A percentile compares a stretch with the other conserved stretches of the same genome.
Evolutionary conservation across 495 filamentous ascomycete species (phyloP).

Genomic region (Xylaria castorea): DNA sequence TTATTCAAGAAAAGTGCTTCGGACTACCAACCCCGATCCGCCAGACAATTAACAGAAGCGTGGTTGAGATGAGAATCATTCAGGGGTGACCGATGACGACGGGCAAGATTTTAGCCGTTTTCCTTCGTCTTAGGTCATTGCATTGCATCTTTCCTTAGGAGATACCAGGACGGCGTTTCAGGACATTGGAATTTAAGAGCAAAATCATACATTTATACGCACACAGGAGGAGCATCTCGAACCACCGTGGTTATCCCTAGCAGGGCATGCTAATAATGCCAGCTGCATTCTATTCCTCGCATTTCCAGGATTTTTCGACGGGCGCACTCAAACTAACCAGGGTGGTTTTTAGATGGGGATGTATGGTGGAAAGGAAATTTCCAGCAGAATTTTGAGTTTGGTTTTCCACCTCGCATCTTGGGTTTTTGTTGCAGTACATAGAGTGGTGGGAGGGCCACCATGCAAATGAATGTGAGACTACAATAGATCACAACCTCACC

Average conservation of each 20-base stretch:
- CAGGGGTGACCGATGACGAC: constrained; percentile 27
- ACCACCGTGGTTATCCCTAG: not conserved
- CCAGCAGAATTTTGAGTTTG: constrained; percentile 8
- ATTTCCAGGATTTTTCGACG: constrained; percentile 18
- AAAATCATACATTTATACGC: constrained; percentile 15
- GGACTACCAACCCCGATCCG: constrained; percentile 61
- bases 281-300: constrained; percentile 6
- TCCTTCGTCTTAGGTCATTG: constrained; percentile 36
- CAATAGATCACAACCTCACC: constrained; percentile 5
- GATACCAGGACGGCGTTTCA: constrained; percentile 52
- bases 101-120: constrained; percentile 16
- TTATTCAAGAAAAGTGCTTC: constrained; percentile 61
- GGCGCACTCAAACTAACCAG: not conserved
- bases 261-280: not conserved
- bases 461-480: constrained; percentile 14
- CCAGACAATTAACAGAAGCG: constrained; percentile 35
- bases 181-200: constrained; percentile 38
- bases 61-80: not conserved
- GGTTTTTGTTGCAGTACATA: constrained; percentile 20
- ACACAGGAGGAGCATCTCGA: constrained; percentile 20
- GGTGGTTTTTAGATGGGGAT: constrained; percentile 21
- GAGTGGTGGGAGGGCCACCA: not conserved
- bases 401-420: constrained; percentile 12
- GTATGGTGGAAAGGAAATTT: constrained; percentile 18
- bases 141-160: constrained; percentile 45